These are phyloP conservation scores for Truncatella angustata DNA, from an alignment of 2,329 filamentous ascomycete species.

Conservation along the genomic window DNA sequence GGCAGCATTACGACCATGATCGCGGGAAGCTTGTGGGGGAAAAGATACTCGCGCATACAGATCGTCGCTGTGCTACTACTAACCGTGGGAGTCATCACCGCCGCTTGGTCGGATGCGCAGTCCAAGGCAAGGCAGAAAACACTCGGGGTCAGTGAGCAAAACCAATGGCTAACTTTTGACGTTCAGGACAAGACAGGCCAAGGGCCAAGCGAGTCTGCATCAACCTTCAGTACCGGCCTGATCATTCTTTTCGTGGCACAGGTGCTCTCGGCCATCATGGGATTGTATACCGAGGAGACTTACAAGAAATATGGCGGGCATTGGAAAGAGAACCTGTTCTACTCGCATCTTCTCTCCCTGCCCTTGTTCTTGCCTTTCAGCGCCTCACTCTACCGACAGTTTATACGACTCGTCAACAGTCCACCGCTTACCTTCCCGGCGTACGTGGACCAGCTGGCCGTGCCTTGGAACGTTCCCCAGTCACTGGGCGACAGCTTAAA, in stretches of 20 bases:
- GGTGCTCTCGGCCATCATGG: constrained; percentile 88
- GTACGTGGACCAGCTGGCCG: constrained; percentile 26
- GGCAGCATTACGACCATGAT: constrained; percentile 94
- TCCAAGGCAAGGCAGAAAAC: constrained; percentile 60
- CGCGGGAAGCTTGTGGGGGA: constrained; percentile 84
- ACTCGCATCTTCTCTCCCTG: constrained; percentile 75
- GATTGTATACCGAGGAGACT: constrained; percentile 88
- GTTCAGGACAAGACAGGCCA: constrained; percentile 20
- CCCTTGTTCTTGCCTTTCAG: constrained; percentile 74
- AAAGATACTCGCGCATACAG: constrained; percentile 78
- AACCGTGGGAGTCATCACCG: constrained; percentile 81
- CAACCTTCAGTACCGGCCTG: constrained; percentile 66
- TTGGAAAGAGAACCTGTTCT: constrained; percentile 96
- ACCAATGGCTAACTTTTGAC: constrained; percentile 24
- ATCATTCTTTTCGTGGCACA: constrained; percentile 84
- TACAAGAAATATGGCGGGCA: constrained; percentile 83
- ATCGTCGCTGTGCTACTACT: constrained; percentile 78
- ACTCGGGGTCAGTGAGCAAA: background rate
- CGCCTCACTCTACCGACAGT: constrained; percentile 63
- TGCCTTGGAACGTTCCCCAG: constrained; percentile 33
- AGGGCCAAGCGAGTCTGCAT: constrained; percentile 24
- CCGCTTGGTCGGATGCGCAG: constrained; percentile 85
- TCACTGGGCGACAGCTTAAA: constrained; percentile 36
- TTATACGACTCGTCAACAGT: constrained; percentile 61
- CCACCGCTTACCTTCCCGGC: constrained; percentile 52